These are phyloP conservation scores for Cordyceps javanica DNA, from an alignment of 2,329 filamentous ascomycete genomes.

Conservation along the genomic window DNA sequence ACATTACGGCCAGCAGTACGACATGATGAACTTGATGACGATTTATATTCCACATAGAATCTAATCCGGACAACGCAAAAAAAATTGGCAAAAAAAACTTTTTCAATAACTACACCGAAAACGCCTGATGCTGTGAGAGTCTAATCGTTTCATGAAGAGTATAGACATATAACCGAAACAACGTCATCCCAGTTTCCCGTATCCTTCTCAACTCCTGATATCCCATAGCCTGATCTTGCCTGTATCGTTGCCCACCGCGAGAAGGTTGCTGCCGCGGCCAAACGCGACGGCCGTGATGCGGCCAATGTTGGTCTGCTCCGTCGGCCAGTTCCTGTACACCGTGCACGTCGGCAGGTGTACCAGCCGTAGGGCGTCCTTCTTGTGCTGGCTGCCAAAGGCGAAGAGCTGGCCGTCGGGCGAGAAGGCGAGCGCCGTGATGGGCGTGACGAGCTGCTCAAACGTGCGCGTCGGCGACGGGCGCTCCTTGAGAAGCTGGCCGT, in stretches of 20 bases:
- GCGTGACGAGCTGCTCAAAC: slow-evolving; percentile 83
- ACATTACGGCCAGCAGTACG: not conserved
- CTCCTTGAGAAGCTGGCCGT: slow-evolving; percentile 48
- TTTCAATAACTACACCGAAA: not conserved
- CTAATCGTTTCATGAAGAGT: not conserved
- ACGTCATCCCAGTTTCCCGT: not conserved
- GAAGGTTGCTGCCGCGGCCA: slow-evolving; percentile 55
- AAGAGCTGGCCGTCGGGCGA: slow-evolving; percentile 85
- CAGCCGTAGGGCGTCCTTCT: slow-evolving; percentile 79
- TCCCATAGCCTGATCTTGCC: slow-evolving; percentile 92
- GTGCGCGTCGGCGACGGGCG: slow-evolving; percentile 65
- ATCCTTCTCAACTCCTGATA: slow-evolving; percentile 53
- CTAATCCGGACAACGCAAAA: not conserved
- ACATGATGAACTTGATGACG: not conserved
- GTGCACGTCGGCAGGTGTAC: slow-evolving; percentile 89
- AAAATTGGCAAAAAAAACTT: slow-evolving; percentile 2
- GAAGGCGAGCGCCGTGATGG: slow-evolving; percentile 73
- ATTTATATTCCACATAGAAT: not conserved
- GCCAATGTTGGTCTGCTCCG: slow-evolving; percentile 79
- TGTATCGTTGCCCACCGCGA: slow-evolving; percentile 83
- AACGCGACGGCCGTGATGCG: slow-evolving; percentile 72
- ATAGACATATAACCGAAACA: not conserved
- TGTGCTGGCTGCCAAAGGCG: slow-evolving; percentile 78
- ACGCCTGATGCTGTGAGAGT: slow-evolving; percentile 11
- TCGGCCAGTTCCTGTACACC: slow-evolving; percentile 96